phyloP scores from a whole-genome alignment of 768 basidiomycete species.

The Russula virescens region DNA sequence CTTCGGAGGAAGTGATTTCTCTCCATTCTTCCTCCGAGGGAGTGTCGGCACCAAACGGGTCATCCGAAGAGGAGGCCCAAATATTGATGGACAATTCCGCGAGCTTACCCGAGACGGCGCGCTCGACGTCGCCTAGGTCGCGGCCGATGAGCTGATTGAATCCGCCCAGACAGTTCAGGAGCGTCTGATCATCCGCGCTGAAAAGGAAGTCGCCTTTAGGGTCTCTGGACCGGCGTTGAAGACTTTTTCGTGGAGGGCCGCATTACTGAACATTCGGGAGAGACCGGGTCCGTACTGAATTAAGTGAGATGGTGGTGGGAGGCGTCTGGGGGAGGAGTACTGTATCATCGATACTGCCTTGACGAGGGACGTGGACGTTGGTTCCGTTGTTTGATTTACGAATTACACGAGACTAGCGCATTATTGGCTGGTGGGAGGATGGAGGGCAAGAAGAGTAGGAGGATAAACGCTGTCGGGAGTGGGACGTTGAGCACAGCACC shows the following conservation, averaged over 20 bases:
- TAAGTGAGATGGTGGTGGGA: constrained; percentile 4
- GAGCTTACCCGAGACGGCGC: constrained; percentile 32
- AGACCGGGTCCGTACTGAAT: constrained; percentile 25
- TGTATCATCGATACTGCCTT: neutral
- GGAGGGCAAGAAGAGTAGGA: neutral
- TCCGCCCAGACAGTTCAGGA: constrained; percentile 30
- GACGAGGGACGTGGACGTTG: neutral
- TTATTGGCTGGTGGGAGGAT: neutral
- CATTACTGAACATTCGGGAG: constrained; percentile 36
- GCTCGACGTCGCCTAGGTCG: constrained; percentile 36
- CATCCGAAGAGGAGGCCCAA: constrained; percentile 28
- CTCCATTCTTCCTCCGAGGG: neutral
- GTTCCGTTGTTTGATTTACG: neutral
- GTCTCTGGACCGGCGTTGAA: constrained; percentile 24
- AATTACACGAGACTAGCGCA: constrained; percentile 12
- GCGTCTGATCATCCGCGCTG: neutral
- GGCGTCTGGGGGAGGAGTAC: neutral
- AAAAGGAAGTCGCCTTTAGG: neutral
- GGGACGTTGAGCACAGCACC: neutral
- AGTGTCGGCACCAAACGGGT: constrained; percentile 11
- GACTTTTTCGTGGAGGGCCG: constrained; percentile 35
- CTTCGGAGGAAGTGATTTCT: constrained; percentile 25
- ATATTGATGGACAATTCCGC: constrained; percentile 37
- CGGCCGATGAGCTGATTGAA: constrained; percentile 41
- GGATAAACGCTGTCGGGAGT: neutral